phyloP scores from a whole-genome alignment of 2,329 filamentous ascomycete genomes.

The Sporothrix globosa region DNA sequence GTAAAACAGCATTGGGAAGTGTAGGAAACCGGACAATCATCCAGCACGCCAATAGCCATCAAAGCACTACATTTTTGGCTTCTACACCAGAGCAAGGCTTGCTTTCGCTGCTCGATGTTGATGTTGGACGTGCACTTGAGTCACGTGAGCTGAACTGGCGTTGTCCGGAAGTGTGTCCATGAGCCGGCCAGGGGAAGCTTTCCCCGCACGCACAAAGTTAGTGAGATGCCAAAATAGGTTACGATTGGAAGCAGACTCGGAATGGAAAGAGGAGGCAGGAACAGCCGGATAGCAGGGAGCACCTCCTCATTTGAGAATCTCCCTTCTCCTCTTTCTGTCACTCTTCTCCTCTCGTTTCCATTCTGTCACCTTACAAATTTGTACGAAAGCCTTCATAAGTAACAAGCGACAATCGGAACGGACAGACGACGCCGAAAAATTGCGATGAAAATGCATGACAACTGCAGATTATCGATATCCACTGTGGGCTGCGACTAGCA shows the following conservation, averaged over 20 bases:
- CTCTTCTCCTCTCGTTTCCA: background rate
- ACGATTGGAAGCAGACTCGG: too few relatives aligned
- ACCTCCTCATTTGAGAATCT: conserved; percentile 21
- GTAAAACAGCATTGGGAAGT: too few relatives aligned
- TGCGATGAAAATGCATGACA: conserved; percentile 15
- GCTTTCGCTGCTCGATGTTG: background rate
- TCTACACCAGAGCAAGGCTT: too few relatives aligned
- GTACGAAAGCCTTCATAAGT: background rate
- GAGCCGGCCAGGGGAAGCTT: conserved; percentile 21
- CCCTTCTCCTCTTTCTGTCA: background rate
- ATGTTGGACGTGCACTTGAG: background rate
- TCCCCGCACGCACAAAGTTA: conserved; percentile 29
- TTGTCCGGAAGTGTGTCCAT: background rate
- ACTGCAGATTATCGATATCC: background rate
- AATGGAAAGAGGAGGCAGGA: background rate
- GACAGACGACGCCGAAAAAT: background rate
- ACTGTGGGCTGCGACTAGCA: conserved; percentile 12
- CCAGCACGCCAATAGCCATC: too few relatives aligned
- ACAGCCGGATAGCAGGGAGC: conserved; percentile 14
- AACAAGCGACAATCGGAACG: background rate
- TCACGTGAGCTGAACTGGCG: background rate
- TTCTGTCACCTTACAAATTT: background rate
- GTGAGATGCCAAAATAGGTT: conserved; percentile 8
- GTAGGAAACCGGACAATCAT: too few relatives aligned
- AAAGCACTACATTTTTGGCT: too few relatives aligned